These are phyloP conservation scores for Clitoria ternatea DNA, from an alignment of 306 rosid species.

Conservation along the genomic window DNA sequence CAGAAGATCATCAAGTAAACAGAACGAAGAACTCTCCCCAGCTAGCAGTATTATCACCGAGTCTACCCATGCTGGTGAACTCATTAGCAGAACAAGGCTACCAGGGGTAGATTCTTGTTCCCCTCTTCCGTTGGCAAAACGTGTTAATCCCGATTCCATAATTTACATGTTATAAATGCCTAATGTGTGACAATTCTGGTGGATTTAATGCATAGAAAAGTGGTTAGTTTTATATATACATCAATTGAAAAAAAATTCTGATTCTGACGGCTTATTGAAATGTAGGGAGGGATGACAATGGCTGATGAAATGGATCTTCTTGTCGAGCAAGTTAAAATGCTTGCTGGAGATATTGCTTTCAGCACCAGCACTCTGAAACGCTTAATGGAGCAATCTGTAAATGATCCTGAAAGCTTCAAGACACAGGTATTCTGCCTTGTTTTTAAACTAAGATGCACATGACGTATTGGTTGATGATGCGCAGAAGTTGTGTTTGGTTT, in stretches of 20 bases:
- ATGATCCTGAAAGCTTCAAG: slow-evolving; percentile 80
- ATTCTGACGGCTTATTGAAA: slow-evolving; percentile 31
- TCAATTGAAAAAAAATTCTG: slow-evolving; percentile 11
- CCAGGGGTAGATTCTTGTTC: slow-evolving; percentile 36
- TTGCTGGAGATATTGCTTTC: slow-evolving; percentile 95
- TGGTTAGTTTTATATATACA: not conserved
- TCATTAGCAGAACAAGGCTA: slow-evolving; percentile 55
- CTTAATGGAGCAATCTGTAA: slow-evolving; percentile 79
- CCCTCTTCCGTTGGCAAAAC: slow-evolving; percentile 2
- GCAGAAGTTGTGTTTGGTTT: too few relatives aligned
- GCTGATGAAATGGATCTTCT: slow-evolving; percentile 96
- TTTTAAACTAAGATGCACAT: not conserved
- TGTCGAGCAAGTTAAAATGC: slow-evolving; percentile 98
- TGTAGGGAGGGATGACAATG: slow-evolving; percentile 81
- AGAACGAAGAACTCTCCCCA: slow-evolving; percentile 80
- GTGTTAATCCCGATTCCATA: slow-evolving; percentile 9
- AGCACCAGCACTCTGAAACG: slow-evolving; percentile 96
- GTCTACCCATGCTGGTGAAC: slow-evolving; percentile 80
- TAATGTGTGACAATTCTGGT: not conserved
- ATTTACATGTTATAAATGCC: slow-evolving; percentile 16
- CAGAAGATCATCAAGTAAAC: slow-evolving; percentile 68
- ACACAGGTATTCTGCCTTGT: slow-evolving; percentile 52
- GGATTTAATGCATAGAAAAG: not conserved
- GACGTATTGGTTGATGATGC: slow-evolving; percentile 14
- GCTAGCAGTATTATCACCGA: slow-evolving; percentile 66